These are phyloP conservation scores for Talaromyces trachyspermus DNA, from an alignment of 495 filamentous ascomycete species.

Conservation along the genomic window DNA sequence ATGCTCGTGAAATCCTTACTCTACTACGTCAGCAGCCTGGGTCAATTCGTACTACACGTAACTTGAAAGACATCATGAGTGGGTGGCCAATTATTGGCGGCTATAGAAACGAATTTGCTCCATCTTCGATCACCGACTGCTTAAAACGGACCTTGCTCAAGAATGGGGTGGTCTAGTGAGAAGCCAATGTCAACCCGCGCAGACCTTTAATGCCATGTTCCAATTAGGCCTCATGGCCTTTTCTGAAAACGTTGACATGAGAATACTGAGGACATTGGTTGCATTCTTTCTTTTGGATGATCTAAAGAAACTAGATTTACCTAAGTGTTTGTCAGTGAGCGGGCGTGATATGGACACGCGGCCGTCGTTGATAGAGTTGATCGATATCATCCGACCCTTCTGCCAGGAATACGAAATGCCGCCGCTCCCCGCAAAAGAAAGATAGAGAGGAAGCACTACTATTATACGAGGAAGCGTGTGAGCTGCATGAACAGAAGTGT, in stretches of 20 bases:
- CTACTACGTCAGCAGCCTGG: conserved; percentile 21
- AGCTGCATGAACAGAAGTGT: conserved; percentile 18
- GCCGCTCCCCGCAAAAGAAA: not conserved
- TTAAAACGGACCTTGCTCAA: conserved; percentile 24
- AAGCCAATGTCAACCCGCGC: conserved; percentile 3
- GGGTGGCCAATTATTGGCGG: conserved; percentile 33
- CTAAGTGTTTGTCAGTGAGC: conserved; percentile 20
- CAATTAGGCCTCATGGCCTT: conserved; percentile 34
- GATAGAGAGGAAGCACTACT: not conserved
- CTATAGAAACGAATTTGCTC: conserved; percentile 22
- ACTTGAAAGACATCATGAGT: conserved; percentile 25
- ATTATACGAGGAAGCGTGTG: conserved; percentile 10
- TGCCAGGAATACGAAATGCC: conserved; percentile 4
- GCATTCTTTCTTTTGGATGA: conserved; percentile 26
- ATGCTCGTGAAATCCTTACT: conserved; percentile 23
- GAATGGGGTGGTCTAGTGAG: conserved; percentile 39
- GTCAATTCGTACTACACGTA: conserved; percentile 13
- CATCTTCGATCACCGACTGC: conserved; percentile 19
- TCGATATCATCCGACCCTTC: conserved; percentile 18
- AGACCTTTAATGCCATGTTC: conserved; percentile 36
- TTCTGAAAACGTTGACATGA: conserved; percentile 22
- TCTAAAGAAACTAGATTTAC: conserved; percentile 23
- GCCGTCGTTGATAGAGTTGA: conserved; percentile 15
- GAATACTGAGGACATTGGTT: conserved; percentile 25
- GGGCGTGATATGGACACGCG: conserved; percentile 17